Evolutionary conservation across 2,329 filamentous ascomycete species (phyloP).

Genomic region (Raffaelea ambrosiae): DNA sequence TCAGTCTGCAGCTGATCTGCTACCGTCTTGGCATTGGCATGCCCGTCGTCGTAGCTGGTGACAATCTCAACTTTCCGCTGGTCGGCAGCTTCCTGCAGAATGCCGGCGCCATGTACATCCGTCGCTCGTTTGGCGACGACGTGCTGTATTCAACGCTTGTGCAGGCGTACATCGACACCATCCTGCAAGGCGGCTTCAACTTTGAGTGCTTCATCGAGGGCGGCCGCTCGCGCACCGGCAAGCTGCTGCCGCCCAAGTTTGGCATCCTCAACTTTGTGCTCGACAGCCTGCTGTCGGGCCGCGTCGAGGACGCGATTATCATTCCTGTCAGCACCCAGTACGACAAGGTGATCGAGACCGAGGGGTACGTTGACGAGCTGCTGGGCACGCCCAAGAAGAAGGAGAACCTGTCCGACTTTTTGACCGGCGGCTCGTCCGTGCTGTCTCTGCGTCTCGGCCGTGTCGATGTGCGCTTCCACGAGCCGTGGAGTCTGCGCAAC

Average conservation of each 20-base stretch:
- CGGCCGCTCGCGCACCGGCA: constrained; percentile 84
- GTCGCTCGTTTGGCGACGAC: constrained; percentile 86
- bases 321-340: constrained; percentile 97
- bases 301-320: constrained; percentile 84
- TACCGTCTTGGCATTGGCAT: constrained; percentile 84
- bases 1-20: constrained; percentile 89
- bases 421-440: constrained; percentile 77
- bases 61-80: constrained; percentile 91
- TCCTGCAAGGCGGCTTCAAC: constrained; percentile 86
- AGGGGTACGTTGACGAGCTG: constrained; percentile 91
- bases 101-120: constrained; percentile 96
- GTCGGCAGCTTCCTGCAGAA: constrained; percentile 88
- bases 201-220: constrained; percentile 98
- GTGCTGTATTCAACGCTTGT: constrained; percentile 86
- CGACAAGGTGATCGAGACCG: constrained; percentile 97
- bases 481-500: constrained; percentile 82
- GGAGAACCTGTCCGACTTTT: constrained; percentile 82
- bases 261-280: constrained; percentile 88
- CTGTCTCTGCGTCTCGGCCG: constrained; percentile 81
- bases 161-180: constrained; percentile 88
- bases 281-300: constrained; percentile 79
- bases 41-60: constrained; percentile 86
- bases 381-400: constrained; percentile 92
- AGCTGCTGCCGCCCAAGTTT: constrained; percentile 88
- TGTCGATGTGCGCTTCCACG: constrained; percentile 91